Evolutionary conservation across 768 basidiomycete genomes (phyloP), one percentile per base, ranked within the genome.

Genomic region (Suillus cothurnatus): DNA sequence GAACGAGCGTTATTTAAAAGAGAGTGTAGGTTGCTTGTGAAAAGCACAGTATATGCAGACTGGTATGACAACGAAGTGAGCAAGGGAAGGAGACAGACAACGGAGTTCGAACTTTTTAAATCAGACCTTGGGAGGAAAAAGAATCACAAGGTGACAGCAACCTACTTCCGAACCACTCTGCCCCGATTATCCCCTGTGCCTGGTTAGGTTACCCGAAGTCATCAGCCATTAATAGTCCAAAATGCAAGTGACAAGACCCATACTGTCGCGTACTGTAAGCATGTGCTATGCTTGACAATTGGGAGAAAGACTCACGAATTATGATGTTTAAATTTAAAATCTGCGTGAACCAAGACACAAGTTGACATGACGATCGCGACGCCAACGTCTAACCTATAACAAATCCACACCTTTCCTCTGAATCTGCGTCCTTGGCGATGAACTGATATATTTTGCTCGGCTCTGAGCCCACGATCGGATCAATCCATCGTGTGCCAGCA

Each of bases 101-200:
- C 76, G 75, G 76, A 78, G 75, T 78, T 78, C 73, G 28, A 78
- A 77, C 67, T 64, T 58, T 26, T 39, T 19, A 17, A 11, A 34
- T 34, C 34, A 34, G 17, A 26, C 53, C 50, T 61, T 47, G 62
- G 17, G 38, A 56, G 53, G 4, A 38, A 52, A 52, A 52, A 17
- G 7, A 47, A 31, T 53, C 28, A 21, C 26, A 53, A 23, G 38
- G 38, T 39, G 38, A 39, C 38, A 39, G 38, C 38, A 39, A 14
- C 38, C 15, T 31, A 9, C 53, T 6, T 32, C 53, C 31, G 53
- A 21, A 8, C 28, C 49, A 67, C 57, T 49, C 49, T 8, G 19
- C 41, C 21, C 17, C 39, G 39, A 49, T 26, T 56, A 31, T 34
- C 1, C 3, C 32, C 32, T 34, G 53, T 55, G 32, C 53, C 53